phyloP scores from a whole-genome alignment of 257 asterid species.

The Nicotiana knightiana region DNA sequence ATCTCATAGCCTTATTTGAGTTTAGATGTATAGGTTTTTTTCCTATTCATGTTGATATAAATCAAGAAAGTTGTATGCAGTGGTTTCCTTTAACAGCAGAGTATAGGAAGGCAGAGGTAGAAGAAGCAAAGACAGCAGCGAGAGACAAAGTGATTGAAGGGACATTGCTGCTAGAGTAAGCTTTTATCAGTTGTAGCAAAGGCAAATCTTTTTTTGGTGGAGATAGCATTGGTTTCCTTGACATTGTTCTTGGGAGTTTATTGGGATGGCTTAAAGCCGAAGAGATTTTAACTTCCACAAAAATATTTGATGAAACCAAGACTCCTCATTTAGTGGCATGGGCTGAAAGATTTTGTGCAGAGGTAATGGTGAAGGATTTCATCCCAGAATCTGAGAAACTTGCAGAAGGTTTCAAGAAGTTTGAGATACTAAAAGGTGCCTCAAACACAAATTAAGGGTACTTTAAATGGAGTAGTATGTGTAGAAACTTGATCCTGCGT shows the following conservation, averaged over 20 bases:
- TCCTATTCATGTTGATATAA: not conserved
- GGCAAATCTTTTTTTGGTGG: slow-evolving; percentile 47
- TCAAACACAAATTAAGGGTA: not conserved
- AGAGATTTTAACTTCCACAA: slow-evolving; percentile 9
- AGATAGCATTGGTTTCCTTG: slow-evolving; percentile 35
- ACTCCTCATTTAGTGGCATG: slow-evolving; percentile 23
- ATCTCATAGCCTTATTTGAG: not conserved
- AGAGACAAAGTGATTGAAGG: slow-evolving; percentile 21
- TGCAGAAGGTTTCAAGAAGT: slow-evolving; percentile 15
- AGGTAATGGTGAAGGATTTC: slow-evolving; percentile 14
- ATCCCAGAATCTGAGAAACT: slow-evolving; percentile 19
- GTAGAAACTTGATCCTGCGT: not conserved
- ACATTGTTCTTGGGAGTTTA: slow-evolving; percentile 38
- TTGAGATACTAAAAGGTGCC: not conserved
- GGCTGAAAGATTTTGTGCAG: slow-evolving; percentile 16
- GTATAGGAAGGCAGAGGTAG: slow-evolving; percentile 7
- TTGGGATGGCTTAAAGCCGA: slow-evolving; percentile 32
- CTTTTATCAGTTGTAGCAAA: slow-evolving; percentile 25
- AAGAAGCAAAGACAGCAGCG: slow-evolving; percentile 10
- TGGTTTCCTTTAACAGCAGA: slow-evolving; percentile 24
- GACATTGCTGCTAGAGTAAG: slow-evolving; percentile 27
- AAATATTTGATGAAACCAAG: slow-evolving; percentile 29
- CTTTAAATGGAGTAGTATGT: not conserved
- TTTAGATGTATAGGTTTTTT: not conserved
- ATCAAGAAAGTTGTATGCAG: slow-evolving; percentile 11